Evolutionary conservation across 1,284 basidiomycete genomes (phyloP).

Genomic region (Ustilago trichophora): DNA sequence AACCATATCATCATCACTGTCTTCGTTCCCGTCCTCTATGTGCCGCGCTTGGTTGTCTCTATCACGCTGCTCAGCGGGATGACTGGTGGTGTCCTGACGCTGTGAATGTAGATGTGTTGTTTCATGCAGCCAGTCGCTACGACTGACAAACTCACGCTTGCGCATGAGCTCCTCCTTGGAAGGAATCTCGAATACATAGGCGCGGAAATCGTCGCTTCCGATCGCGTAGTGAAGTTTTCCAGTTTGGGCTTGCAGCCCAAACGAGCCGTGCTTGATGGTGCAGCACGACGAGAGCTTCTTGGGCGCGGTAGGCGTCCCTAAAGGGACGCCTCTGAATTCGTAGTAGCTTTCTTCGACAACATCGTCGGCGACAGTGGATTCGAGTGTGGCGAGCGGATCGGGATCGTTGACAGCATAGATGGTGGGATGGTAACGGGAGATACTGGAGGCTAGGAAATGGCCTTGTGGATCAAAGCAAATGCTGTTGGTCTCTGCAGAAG

Average conservation of each 20-base stretch:
- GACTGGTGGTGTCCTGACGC: not conserved
- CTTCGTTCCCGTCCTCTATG: slow-evolving; percentile 3
- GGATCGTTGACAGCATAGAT: slow-evolving; percentile 35
- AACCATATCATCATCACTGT: slow-evolving; percentile 1
- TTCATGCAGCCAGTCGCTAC: slow-evolving; percentile 7
- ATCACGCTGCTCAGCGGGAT: no score
- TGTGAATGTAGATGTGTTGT: slow-evolving; percentile 6
- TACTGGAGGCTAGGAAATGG: slow-evolving; percentile 30
- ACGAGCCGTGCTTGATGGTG: slow-evolving; percentile 42
- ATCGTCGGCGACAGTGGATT: slow-evolving; percentile 12
- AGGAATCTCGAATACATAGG: slow-evolving; percentile 33
- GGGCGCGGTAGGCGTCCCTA: slow-evolving; percentile 9
- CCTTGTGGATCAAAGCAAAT: slow-evolving; percentile 32
- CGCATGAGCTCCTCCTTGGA: slow-evolving; percentile 7
- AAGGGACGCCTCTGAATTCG: not conserved
- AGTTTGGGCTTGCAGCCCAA: slow-evolving; percentile 19
- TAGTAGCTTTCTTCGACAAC: not conserved
- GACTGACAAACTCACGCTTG: slow-evolving; percentile 20
- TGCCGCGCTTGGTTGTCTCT: no score
- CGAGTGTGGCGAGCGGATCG: slow-evolving; percentile 23
- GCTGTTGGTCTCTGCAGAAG: slow-evolving; percentile 39
- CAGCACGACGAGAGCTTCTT: slow-evolving; percentile 29
- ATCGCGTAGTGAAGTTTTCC: slow-evolving; percentile 29
- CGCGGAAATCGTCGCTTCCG: slow-evolving; percentile 41
- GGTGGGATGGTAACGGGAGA: slow-evolving; percentile 35